phyloP scores from a whole-genome alignment of 345 rosid genomes.

The Draba incana region DNA sequence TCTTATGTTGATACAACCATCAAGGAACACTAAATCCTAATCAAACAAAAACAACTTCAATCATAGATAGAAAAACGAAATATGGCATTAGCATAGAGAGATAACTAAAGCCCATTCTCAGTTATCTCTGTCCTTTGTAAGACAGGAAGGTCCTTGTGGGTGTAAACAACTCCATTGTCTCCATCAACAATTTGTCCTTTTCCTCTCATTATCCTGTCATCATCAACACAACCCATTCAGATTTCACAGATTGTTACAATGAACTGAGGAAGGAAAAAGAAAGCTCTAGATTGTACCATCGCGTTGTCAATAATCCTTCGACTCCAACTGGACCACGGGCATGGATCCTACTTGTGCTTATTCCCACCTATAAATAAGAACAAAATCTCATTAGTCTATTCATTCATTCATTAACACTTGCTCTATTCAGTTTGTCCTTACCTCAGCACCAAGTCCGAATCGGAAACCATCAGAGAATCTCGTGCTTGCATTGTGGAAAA shows the following conservation, averaged over 20 bases:
- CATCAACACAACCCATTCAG: conserved; percentile 26
- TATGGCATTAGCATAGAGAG: conserved; percentile 19
- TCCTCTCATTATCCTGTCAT: conserved; percentile 90
- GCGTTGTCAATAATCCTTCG: conserved; percentile 90
- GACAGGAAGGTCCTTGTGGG: conserved; percentile 64
- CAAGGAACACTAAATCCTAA: conserved; percentile 37
- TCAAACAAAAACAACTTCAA: conserved; percentile 8
- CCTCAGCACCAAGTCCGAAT: conserved; percentile 99
- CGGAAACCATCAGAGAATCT: conserved; percentile 96
- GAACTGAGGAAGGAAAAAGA: not conserved
- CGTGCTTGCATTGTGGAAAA: conserved; percentile 95
- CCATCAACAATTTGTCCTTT: conserved; percentile 93
- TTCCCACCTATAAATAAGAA: conserved; percentile 71
- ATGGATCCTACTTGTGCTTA: conserved; percentile 95
- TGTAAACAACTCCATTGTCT: conserved; percentile 73
- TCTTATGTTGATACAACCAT: conserved; percentile 28
- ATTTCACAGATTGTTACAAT: conserved; percentile 10
- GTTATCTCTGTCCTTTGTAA: conserved; percentile 30
- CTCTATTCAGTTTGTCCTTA: conserved; percentile 34
- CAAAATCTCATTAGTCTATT: not conserved
- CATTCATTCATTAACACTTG: conserved; percentile 15
- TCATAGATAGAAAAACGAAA: conserved; percentile 10
- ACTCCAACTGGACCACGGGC: conserved; percentile 99
- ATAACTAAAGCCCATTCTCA: conserved; percentile 35
- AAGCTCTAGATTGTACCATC: conserved; percentile 62